Evolutionary conservation across 257 asterid genomes (phyloP).

Genomic region (Solanum stenotomum): DNA sequence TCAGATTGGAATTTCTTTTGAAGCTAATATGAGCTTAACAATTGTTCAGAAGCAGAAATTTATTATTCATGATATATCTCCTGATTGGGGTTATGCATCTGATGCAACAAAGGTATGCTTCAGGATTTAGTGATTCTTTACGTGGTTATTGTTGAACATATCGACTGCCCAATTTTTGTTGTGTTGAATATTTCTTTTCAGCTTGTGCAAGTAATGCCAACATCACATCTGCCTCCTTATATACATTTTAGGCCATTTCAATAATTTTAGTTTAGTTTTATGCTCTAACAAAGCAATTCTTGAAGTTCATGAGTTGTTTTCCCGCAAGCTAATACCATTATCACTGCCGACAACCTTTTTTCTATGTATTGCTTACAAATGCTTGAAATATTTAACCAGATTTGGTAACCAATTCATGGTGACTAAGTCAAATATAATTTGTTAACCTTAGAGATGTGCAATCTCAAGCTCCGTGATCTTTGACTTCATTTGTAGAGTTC

Average conservation of each 20-base stretch:
- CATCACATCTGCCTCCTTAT: not conserved
- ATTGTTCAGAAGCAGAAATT: slow-evolving; percentile 65
- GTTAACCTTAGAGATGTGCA: not conserved
- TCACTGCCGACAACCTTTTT: not conserved
- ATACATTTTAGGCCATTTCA: not conserved
- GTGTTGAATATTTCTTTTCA: not conserved
- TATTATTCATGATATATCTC: slow-evolving; percentile 72
- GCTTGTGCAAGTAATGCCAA: not conserved
- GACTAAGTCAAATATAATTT: not conserved
- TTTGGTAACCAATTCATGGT: not conserved
- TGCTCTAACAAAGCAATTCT: not conserved
- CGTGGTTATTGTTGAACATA: not conserved
- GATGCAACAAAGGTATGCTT: slow-evolving; percentile 68
- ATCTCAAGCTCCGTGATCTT: not conserved
- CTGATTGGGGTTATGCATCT: slow-evolving; percentile 83
- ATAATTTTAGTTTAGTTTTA: not conserved
- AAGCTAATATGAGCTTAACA: slow-evolving; percentile 37
- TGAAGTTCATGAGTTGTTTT: not conserved
- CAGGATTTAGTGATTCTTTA: not conserved
- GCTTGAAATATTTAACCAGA: not conserved
- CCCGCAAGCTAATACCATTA: not conserved
- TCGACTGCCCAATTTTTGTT: not conserved
- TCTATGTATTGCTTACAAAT: not conserved
- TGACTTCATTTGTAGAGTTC: not conserved
- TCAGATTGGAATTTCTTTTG: slow-evolving; percentile 36